phyloP scores from a whole-genome alignment of 1,139 yeast species.

The Nakaseomyces uthaithaninus region DNA sequence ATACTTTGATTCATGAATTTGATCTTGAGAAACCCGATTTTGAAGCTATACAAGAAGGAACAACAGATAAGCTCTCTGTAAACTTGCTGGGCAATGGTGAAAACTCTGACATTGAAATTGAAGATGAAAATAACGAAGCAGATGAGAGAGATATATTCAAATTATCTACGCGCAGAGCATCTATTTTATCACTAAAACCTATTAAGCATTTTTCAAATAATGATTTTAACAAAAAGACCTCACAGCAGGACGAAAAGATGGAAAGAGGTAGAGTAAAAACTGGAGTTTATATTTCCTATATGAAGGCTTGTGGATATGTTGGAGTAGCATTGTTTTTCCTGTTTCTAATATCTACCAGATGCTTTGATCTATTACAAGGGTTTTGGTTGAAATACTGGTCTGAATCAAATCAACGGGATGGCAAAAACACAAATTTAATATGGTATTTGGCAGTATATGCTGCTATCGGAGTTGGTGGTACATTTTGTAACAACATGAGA shows the following conservation, averaged over 20 bases:
- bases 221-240: constrained; percentile 30
- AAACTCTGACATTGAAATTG: constrained; percentile 7
- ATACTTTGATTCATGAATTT: constrained; percentile 47
- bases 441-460: constrained; percentile 56
- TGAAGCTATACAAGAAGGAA: constrained; percentile 6
- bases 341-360: constrained; percentile 39
- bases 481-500: constrained; percentile 43
- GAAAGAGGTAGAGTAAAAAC: constrained; percentile 60
- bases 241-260: constrained; percentile 37
- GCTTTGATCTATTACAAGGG: constrained; percentile 42
- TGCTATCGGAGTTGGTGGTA: constrained; percentile 46
- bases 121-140: constrained; percentile 12
- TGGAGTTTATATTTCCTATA: constrained; percentile 54
- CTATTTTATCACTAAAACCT: constrained; percentile 44
- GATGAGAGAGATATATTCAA: constrained; percentile 11
- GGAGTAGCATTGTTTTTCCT: constrained; percentile 43
- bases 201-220: constrained; percentile 22
- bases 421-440: constrained; percentile 40
- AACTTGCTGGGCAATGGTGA: constrained; percentile 5
- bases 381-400: constrained; percentile 60
- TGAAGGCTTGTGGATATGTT: constrained; percentile 54
- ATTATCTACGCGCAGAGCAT: constrained; percentile 48
- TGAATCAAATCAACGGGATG: constrained; percentile 42
- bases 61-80: constrained; percentile 5
- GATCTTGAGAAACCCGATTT: constrained; percentile 33